Evolutionary conservation across 345 rosid species (phyloP), one percentile per base, ranked within the genome.

Genomic region (Melaleuca quinquenervia): DNA sequence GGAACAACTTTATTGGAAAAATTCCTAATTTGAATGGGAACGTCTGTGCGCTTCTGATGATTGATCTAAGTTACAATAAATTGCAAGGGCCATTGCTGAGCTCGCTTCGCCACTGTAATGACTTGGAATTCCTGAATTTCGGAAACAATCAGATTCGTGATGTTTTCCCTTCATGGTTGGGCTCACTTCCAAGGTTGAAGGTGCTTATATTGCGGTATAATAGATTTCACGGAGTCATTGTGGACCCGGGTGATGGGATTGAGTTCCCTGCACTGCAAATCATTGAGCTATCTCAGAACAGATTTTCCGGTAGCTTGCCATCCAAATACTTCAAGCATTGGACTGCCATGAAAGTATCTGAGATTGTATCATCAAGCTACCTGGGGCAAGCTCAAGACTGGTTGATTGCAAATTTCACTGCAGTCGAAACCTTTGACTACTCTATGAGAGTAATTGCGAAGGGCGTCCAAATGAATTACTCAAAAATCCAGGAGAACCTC

Each of bases 201-300:
- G 89, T 88, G 5, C 83, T 88, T 7, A 22, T 84, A 18, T 3
- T 88, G 90, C 48, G 82, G 14, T 52, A 6, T 36, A 88, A 88
- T 50, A 27, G 51, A 6, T 62, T 82, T 62, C 84, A 52, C 2
- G 89, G 89, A 27, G 9, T 49, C 3, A 56, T 88, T 3, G n/a
- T 6, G 50, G 44, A 6, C 27, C 84, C 1, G 0, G 36, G 8
- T 13, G 0, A 9, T 6, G 3, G 1, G 18, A 45, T n/a, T 12
- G 27, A 14, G n/a, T 88, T 88, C 44, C 21, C 82, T 3, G 48
- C 24, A 78, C 27, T 88, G 20, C 83, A 85, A 16, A 83, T 88
- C 60, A 0, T 88, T 0, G 83, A 36, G 1, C 84, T 88, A 1
- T 88, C 87, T 20, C 44, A 52, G 29, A 88, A 88, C n/a, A 70